Base-by-base conservation (phyloP, 768 basidiomycete species). In the Boletus rufocinnamomeus region DNA sequence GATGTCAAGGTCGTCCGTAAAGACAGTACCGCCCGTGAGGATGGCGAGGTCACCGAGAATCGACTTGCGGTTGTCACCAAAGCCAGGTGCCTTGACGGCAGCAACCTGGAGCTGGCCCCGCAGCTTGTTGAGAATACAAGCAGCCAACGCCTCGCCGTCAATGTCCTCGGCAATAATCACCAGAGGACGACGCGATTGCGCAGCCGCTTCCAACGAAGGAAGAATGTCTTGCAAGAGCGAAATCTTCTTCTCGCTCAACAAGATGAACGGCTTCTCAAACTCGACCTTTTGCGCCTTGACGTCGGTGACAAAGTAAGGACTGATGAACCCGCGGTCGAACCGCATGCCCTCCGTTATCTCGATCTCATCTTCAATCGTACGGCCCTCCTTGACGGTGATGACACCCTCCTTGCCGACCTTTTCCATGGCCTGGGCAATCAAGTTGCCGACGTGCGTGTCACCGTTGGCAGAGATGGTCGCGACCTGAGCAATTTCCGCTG, bases 281-380 rank as follows among this genome's bases (percentile, higher is more conserved):
- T 98, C 95, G 79, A 89, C 90, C 74, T 91, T 93, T 74, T 98
- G 96, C 45, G 83, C 71, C 84, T 98, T 98, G 81, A 95, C 91
- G 79, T 99, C 94, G 63, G 96, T 98, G 76, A 99, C 87, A 75
- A 98, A 97, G 84, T 98, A 98, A 0, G 95, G 93, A 1, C 92
- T 94, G 77, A 98, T 96, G 83, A 85, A 99, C 23, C 96, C 96
- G 54, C 96, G 91, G 84, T 99, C 96, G 79, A 99, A 98, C 69
- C 95, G 88, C 96, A 99, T 99, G 75, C 96, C 96, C 79, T 99
- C 96, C 28, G 96, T 98, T 69, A 99, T 95, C 74, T 99, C 96
- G 72, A 98, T 98, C 77, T 97, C 95, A 71, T 99, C 96, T 67
- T 98, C 95, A 63, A 95, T 97, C 6, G 96, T 98, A 66, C 90